Conservation (phyloP, 495 filamentous ascomycete genomes). For the Endocarpon pusillum region DNA sequence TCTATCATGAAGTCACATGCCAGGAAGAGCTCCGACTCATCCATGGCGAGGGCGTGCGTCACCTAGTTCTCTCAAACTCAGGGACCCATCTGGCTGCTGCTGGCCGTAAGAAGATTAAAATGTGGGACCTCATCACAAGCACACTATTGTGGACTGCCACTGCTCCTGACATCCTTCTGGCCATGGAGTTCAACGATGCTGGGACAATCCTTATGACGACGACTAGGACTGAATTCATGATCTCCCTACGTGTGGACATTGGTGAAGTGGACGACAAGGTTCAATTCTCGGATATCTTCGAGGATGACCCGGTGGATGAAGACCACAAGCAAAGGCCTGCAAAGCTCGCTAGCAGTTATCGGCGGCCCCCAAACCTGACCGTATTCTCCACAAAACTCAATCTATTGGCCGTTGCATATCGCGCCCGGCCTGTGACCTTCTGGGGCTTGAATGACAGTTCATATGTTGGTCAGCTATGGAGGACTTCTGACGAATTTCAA, state of each 20-base stretch:
- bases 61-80: slow-evolving; percentile 4
- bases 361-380: slow-evolving; percentile 4
- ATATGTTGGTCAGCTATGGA: slow-evolving; percentile 15
- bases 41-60: slow-evolving; percentile 14
- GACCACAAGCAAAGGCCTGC: neutral
- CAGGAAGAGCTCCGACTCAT: slow-evolving; percentile 12
- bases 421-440: slow-evolving; percentile 10
- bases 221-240: slow-evolving; percentile 5
- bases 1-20: too few relatives aligned
- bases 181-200: slow-evolving; percentile 7
- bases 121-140: slow-evolving; percentile 6
- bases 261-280: slow-evolving; percentile 4
- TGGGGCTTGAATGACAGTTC: slow-evolving; percentile 14
- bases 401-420: slow-evolving; percentile 11
- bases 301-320: neutral
- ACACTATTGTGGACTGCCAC: slow-evolving; percentile 5
- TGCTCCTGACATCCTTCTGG: slow-evolving; percentile 3
- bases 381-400: slow-evolving; percentile 7
- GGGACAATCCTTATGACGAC: slow-evolving; percentile 8
- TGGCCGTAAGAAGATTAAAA: slow-evolving; percentile 3
- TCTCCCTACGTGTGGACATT: slow-evolving; percentile 10
- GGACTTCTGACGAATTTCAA: too few relatives aligned
- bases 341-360: slow-evolving; percentile 1
- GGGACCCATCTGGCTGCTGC: slow-evolving; percentile 5
- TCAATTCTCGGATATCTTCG: slow-evolving; percentile 1